phyloP scores from a whole-genome alignment of 805 yeast species.

The Saccharomycopsis oosterbeekiorum region DNA sequence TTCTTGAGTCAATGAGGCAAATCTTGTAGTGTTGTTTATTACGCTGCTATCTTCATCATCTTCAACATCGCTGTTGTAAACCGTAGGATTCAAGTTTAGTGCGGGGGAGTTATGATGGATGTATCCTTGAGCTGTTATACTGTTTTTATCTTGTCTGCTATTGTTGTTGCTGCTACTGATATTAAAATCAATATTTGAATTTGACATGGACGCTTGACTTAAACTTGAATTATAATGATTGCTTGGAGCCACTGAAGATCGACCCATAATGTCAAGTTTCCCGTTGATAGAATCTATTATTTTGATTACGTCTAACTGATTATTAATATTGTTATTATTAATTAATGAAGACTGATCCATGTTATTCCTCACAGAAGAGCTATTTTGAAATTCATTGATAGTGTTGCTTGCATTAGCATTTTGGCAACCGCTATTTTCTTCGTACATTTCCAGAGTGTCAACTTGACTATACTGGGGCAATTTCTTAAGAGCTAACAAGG shows the following conservation, averaged over 20 bases:
- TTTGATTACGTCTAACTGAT: not conserved
- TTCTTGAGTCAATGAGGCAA: not conserved
- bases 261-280: not conserved
- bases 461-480: not conserved
- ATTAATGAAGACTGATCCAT: not conserved
- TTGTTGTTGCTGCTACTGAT: not conserved
- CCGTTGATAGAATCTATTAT: not conserved
- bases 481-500: not conserved
- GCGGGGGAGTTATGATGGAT: not conserved
- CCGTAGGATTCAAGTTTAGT: not conserved
- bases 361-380: not conserved
- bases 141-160: not conserved
- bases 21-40: not conserved
- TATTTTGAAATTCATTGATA: no score
- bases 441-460: not conserved
- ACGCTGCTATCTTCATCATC: not conserved
- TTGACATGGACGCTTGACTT: not conserved
- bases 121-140: not conserved
- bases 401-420: not conserved
- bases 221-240: not conserved
- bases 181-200: not conserved
- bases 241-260: not conserved
- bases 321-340: not conserved
- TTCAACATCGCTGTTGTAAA: not conserved
- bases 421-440: not conserved